A percentile compares a stretch with the other conserved stretches of the same genome.
phyloP scores from a whole-genome alignment of 768 basidiomycete genomes.

The Rhodotorula sphaerocarpa region DNA sequence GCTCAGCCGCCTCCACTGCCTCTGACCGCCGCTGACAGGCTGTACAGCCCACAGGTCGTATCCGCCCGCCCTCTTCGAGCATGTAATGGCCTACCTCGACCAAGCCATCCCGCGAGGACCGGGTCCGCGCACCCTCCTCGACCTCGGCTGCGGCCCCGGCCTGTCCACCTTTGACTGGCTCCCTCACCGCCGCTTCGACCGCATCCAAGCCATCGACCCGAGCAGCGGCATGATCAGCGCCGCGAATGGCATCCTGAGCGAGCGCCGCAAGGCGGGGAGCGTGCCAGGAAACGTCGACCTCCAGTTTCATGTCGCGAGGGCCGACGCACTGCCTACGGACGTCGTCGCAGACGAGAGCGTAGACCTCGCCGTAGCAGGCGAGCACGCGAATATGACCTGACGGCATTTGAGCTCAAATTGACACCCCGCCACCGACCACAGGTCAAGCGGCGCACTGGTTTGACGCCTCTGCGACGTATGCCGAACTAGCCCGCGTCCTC shows the following conservation, averaged over 20 bases:
- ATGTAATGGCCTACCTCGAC: slow-evolving; percentile 9
- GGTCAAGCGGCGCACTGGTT: slow-evolving; percentile 81
- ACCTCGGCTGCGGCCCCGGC: slow-evolving; percentile 24
- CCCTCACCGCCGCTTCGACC: slow-evolving; percentile 47
- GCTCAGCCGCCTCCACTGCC: slow-evolving; percentile 44
- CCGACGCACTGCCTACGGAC: slow-evolving; percentile 47
- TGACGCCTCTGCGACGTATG: slow-evolving; percentile 63
- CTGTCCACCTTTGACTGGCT: slow-evolving; percentile 51
- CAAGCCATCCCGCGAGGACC: background rate
- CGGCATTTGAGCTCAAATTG: background rate
- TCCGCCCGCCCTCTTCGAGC: slow-evolving; percentile 9
- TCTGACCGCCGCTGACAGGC: slow-evolving; percentile 51
- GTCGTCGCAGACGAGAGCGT: slow-evolving; percentile 53
- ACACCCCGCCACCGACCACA: slow-evolving; percentile 36
- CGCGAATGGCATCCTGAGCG: background rate
- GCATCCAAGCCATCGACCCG: slow-evolving; percentile 68
- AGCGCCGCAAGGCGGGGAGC: slow-evolving; percentile 27
- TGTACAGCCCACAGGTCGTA: background rate
- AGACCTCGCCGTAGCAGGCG: slow-evolving; percentile 63
- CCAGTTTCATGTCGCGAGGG: slow-evolving; percentile 44
- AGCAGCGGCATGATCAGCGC: slow-evolving; percentile 63
- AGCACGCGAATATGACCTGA: slow-evolving; percentile 23
- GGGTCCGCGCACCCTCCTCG: slow-evolving; percentile 3
- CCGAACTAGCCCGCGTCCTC: slow-evolving; percentile 57
- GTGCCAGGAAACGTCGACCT: slow-evolving; percentile 43